Evolutionary conservation across 371 early-diverging fungal genomes (phyloP).

Genomic region (Furculomyces boomerangus): DNA sequence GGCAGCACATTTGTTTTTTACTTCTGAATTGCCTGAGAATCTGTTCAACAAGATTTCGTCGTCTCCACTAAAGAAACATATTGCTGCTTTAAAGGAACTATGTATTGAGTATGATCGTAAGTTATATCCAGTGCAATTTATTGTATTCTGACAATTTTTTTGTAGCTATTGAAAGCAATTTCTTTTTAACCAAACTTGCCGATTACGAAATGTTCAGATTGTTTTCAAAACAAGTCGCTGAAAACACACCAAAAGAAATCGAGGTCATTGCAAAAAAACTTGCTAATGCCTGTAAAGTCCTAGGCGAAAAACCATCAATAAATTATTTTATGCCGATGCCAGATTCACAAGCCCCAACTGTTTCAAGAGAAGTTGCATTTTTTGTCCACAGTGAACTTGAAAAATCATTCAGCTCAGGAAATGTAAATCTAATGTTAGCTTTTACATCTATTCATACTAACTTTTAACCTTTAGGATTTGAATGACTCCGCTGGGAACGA

Average conservation of each 20-base stretch:
- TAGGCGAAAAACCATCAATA: slow-evolving; percentile 32
- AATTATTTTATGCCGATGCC: slow-evolving; percentile 25
- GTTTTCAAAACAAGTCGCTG: slow-evolving; percentile 8
- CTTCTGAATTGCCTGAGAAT: slow-evolving; percentile 37
- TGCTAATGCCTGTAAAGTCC: slow-evolving; percentile 16
- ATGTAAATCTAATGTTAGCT: background rate
- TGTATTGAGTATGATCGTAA: slow-evolving; percentile 45
- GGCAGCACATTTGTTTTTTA: slow-evolving; percentile 63
- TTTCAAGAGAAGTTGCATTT: slow-evolving; percentile 33
- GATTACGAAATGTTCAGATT: slow-evolving; percentile 19
- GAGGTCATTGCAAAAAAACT: slow-evolving; percentile 30
- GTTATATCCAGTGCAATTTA: background rate
- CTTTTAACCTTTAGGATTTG: background rate
- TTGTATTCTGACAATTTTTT: slow-evolving; percentile 5
- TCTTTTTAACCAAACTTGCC: slow-evolving; percentile 16
- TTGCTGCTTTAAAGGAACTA: slow-evolving; percentile 52
- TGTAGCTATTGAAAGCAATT: slow-evolving; percentile 17
- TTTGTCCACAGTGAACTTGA: slow-evolving; percentile 54
- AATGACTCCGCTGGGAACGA: background rate
- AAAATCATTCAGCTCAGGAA: background rate
- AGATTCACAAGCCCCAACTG: background rate
- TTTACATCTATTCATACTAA: background rate
- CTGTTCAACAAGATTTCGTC: slow-evolving; percentile 40
- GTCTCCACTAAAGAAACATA: slow-evolving; percentile 33
- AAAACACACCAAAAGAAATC: slow-evolving; percentile 11